Percentiles rank a stretch among this genome's conserved stretches.
Evolutionary conservation across 805 yeast species (phyloP).

Genomic region (Candida jianshihensis): DNA sequence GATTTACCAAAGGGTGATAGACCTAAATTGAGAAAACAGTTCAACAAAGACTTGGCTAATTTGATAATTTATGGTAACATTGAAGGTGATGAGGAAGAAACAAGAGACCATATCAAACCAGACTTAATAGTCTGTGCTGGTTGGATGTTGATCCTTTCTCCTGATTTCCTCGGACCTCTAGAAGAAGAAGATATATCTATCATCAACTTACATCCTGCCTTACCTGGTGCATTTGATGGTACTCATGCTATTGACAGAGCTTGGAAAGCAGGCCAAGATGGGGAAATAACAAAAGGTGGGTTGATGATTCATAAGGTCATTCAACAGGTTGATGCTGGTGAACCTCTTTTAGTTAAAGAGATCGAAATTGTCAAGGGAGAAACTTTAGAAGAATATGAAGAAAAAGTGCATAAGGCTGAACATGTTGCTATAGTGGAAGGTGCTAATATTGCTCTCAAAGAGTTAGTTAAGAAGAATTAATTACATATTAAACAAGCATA

Average conservation of each 20-base stretch:
- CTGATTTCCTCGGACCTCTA: constrained; percentile 63
- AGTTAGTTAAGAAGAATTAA: constrained; percentile 7
- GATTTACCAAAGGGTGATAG: constrained; percentile 71
- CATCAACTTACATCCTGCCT: constrained; percentile 92
- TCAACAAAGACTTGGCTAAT: constrained; percentile 74
- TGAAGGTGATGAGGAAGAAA: constrained; percentile 26
- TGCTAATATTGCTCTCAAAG: constrained; percentile 50
- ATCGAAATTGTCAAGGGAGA: constrained; percentile 67
- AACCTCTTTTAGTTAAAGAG: constrained; percentile 79
- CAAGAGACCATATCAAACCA: constrained; percentile 43
- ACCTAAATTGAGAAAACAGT: constrained; percentile 52
- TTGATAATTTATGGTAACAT: constrained; percentile 46
- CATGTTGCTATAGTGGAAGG: constrained; percentile 94
- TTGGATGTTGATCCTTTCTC: constrained; percentile 91
- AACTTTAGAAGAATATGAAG: constrained; percentile 66
- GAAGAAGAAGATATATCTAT: constrained; percentile 60
- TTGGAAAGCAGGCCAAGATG: constrained; percentile 90
- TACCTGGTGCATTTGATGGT: constrained; percentile 96
- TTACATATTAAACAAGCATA: neutral
- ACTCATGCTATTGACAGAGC: constrained; percentile 96
- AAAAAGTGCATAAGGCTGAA: constrained; percentile 75
- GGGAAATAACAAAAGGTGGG: constrained; percentile 71
- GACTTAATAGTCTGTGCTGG: constrained; percentile 95
- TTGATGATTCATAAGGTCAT: constrained; percentile 97
- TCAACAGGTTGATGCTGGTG: constrained; percentile 90